Base-by-base conservation (phyloP, 2,329 filamentous ascomycete genomes). In the Seiridium cupressi region DNA sequence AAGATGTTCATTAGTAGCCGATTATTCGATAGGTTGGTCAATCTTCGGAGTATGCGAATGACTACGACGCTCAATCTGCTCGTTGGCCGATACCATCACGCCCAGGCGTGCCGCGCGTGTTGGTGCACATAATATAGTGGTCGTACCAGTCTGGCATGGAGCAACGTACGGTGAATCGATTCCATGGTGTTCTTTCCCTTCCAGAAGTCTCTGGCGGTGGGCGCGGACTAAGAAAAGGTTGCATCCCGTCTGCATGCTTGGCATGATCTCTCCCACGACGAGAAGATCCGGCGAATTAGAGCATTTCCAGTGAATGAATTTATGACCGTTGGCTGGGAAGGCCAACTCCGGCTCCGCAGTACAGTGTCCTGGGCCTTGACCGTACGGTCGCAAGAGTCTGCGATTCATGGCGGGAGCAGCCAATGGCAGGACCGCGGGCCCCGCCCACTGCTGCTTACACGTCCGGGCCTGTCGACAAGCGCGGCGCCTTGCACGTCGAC, bases 401-500 rank as follows among this genome's bases (percentile, higher is more conserved):
- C 44, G 55, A 49, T 32, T 38, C 36, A 34, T 26, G 44, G 3
- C 7, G 40, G 32, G 13, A n/a, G n/a, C 44, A 32, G 42, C 55
- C 55, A 57, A 57, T 57, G 18, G 18, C 18, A 26, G 18, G 18
- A 26, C 18, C 18, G 18, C 18, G 18, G 18, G 18, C 18, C 18
- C 18, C 18, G 18, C 18, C 18, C 18, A 26, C 18, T 26, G 18
- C 18, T 26, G 18, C 18, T 26, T 44, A 26, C 13, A n/a, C 26
- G 38, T n/a, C 31, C 32, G 18, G 26, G 44, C 36, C 32, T 44
- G 44, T 38, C 18, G 46, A 51, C 44, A 58, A 58, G 55, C 55
- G 55, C 60, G 56, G 62, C 65, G 67, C 67, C 66, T 68, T 70
- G 63, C 68, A 66, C 67, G 73, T 77, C 73, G 74, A 73, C 64